Evolutionary conservation across 768 basidiomycete species (phyloP), one percentile per base, ranked within the genome.

Genomic region (Boletus insuetus): DNA sequence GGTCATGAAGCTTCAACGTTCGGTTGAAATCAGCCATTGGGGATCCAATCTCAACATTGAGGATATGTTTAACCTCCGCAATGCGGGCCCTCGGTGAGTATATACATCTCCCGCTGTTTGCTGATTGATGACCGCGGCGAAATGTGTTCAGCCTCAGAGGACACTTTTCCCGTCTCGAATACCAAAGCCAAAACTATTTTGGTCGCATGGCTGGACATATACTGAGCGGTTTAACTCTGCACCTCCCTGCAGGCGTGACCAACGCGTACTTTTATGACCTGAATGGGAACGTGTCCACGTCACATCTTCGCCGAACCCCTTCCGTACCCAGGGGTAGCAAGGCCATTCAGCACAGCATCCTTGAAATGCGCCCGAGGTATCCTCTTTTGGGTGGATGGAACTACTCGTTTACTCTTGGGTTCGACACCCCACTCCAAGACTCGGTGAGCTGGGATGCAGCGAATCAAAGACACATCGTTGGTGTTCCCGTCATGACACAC

Each of bases 301-400:
- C 96, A 2, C 83, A 79, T 56, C 82, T 98, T 63, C 86, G 93
- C 17, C 75, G 76, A 39, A 79, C 83, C 1, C 86, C 87, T 40
- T 83, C 88, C 7, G 75, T 79, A 7, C 77, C 86, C 4, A 84
- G 84, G 62, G 78, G 78, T n/a, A 72, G 73, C 55, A 77, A 77
- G 53, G 72, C 74, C 14, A 78, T 75, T 53, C 78, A 82, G 42
- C 77, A 79, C 64, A 90, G 90, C 50, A 58, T 87, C 22, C 77
- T 99, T 24, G 94, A 98, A 64, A 69, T 98, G 46, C 80, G 79
- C 39, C 96, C 97, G 0, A 82, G 97, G 43, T 99, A 94, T 71
- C 97, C 97, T 32, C 65, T 99, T 43, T 70, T 98, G 62, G 97
- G 97, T 31, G 94, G 96, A 41, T 99, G 97, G 97, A 98, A 97